phyloP scores from a whole-genome alignment of 2,329 filamentous ascomycete species.

The Sporothrix inflata region DNA sequence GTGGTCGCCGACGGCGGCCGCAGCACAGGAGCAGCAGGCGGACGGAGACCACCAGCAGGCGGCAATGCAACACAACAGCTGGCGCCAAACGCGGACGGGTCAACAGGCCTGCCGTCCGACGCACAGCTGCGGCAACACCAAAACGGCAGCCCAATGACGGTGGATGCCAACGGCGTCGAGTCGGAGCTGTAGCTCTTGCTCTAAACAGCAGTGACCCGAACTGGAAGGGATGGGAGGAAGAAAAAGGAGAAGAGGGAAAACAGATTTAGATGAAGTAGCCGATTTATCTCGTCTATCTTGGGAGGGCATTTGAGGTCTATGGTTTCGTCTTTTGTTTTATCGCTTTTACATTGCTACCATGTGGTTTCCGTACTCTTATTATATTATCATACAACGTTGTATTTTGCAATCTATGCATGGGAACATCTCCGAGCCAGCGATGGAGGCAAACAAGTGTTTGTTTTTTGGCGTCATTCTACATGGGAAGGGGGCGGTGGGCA shows the following conservation, averaged over 20 bases:
- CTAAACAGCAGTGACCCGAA: not conserved
- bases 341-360: constrained; percentile 1
- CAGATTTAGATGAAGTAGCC: not conserved
- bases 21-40: constrained; percentile 45
- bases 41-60: constrained; percentile 45
- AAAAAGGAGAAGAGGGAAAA: not conserved
- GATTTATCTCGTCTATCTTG: not conserved
- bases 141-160: constrained; percentile 60
- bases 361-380: not conserved
- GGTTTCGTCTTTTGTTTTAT: constrained; percentile 2
- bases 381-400: constrained; percentile 13
- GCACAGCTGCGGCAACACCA: constrained; percentile 46
- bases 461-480: not conserved
- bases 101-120: constrained; percentile 44
- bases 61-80: constrained; percentile 5
- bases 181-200: constrained; percentile 51
- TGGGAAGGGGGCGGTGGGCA: not conserved
- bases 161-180: constrained; percentile 61
- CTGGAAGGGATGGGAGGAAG: not conserved
- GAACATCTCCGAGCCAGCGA: not conserved
- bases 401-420: not conserved
- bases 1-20: constrained; percentile 42
- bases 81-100: constrained; percentile 24
- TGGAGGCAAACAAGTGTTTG: not conserved
- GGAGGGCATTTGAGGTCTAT: constrained; percentile 4